phyloP scores from a whole-genome alignment of 257 asterid species.

The Gardenia jasminoides region DNA sequence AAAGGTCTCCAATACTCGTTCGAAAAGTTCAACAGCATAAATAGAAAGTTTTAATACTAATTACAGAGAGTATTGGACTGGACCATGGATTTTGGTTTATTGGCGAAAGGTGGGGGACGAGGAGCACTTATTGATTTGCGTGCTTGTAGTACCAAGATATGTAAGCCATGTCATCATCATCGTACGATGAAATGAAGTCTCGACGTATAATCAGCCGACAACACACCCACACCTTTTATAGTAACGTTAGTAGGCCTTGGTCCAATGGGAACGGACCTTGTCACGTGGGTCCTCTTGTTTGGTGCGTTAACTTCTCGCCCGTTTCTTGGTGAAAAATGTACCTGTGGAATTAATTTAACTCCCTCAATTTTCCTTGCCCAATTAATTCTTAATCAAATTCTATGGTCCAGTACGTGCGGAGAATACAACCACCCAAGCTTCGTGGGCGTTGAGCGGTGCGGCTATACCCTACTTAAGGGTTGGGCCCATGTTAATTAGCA shows the following conservation, averaged over 20 bases:
- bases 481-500: too few species aligned
- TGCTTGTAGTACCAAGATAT: not conserved
- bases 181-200: constrained; percentile 14
- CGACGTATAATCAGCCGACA: constrained; percentile 8
- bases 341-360: not conserved
- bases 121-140: not conserved
- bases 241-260: constrained; percentile 11
- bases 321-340: not conserved
- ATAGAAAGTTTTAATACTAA: not conserved
- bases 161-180: constrained; percentile 13
- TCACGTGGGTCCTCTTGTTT: constrained; percentile 34
- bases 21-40: not conserved
- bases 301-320: not conserved
- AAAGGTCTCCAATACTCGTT: not conserved
- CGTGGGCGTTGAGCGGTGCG: too few species aligned
- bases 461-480: too few species aligned
- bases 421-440: too few species aligned
- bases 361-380: not conserved
- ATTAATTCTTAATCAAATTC: not conserved
- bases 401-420: too few species aligned
- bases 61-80: not conserved
- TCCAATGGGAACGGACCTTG: constrained; percentile 18
- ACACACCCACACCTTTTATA: not conserved
- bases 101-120: not conserved
- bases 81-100: too few species aligned